Evolutionary conservation across 768 basidiomycete species (phyloP).

Genomic region (Fibroporia radiculosa): DNA sequence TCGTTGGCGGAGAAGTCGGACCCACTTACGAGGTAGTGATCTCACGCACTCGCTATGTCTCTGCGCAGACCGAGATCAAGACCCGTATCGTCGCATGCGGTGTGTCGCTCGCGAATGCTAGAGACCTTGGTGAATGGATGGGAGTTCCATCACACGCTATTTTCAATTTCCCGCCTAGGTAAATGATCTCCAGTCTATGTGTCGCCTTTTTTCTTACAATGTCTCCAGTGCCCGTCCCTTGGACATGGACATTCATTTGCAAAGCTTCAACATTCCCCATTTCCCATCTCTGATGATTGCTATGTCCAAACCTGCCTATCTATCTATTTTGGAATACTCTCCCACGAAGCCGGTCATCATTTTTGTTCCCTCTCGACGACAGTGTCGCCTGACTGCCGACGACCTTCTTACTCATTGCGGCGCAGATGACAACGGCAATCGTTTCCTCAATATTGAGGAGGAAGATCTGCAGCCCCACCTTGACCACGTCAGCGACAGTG

Average conservation of each 20-base stretch:
- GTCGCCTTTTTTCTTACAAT: background rate
- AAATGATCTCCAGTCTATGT: constrained; percentile 10
- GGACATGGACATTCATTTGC: constrained; percentile 95
- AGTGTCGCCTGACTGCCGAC: constrained; percentile 90
- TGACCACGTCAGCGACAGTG: constrained; percentile 72
- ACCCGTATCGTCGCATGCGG: constrained; percentile 93
- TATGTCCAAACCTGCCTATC: constrained; percentile 97
- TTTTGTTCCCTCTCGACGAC: constrained; percentile 89
- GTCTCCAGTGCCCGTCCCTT: constrained; percentile 78
- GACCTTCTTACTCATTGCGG: constrained; percentile 84
- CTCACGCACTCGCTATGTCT: constrained; percentile 94
- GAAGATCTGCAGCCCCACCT: constrained; percentile 82
- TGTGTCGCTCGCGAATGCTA: constrained; percentile 91
- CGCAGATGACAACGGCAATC: constrained; percentile 76
- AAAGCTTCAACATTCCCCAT: constrained; percentile 94
- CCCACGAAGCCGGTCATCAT: constrained; percentile 80
- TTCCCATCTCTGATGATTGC: constrained; percentile 98
- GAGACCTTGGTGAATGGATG: constrained; percentile 97
- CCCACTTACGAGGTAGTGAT: constrained; percentile 96
- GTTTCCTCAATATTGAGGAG: constrained; percentile 85
- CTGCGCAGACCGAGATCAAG: constrained; percentile 86
- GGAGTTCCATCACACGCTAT: constrained; percentile 89
- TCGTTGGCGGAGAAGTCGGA: constrained; percentile 91
- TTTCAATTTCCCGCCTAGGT: constrained; percentile 97
- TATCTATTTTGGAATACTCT: constrained; percentile 85